Conservation (phyloP, 805 yeast species). For the Candida nitratophila region DNA sequence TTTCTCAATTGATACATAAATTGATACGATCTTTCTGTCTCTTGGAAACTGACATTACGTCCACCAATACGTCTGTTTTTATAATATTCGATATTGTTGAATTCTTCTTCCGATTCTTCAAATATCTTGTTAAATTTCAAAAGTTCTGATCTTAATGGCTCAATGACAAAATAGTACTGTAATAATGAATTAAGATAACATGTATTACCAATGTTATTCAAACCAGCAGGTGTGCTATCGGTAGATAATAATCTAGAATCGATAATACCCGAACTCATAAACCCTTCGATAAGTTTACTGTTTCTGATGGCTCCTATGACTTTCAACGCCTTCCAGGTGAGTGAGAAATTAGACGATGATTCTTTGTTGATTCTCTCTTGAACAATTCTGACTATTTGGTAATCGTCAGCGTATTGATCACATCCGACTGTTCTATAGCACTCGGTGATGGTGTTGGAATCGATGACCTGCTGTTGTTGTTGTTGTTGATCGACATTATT, state of each 20-base stretch:
- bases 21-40: conserved; percentile 74
- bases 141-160: conserved; percentile 68
- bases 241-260: conserved; percentile 55
- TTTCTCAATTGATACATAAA: conserved; percentile 68
- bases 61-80: conserved; percentile 76
- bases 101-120: conserved; percentile 13
- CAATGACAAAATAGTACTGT: conserved; percentile 83
- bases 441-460: neutral
- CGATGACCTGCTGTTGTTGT: neutral
- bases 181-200: conserved; percentile 87
- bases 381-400: conserved; percentile 44
- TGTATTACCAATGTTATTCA: conserved; percentile 92
- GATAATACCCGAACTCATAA: conserved; percentile 52
- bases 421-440: conserved; percentile 38
- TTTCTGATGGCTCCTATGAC: conserved; percentile 46
- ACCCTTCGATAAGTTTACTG: conserved; percentile 50
- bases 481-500: neutral
- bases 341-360: conserved; percentile 41
- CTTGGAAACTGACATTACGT: conserved; percentile 67
- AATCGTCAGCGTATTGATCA: conserved; percentile 46
- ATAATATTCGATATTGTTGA: conserved; percentile 25
- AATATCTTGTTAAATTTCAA: conserved; percentile 42
- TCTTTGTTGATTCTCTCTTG: conserved; percentile 37
- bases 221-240: conserved; percentile 80
- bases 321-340: conserved; percentile 50